These are phyloP conservation scores for Aureobasidium lini DNA, from an alignment of 2,329 filamentous ascomycete species.

Conservation along the genomic window DNA sequence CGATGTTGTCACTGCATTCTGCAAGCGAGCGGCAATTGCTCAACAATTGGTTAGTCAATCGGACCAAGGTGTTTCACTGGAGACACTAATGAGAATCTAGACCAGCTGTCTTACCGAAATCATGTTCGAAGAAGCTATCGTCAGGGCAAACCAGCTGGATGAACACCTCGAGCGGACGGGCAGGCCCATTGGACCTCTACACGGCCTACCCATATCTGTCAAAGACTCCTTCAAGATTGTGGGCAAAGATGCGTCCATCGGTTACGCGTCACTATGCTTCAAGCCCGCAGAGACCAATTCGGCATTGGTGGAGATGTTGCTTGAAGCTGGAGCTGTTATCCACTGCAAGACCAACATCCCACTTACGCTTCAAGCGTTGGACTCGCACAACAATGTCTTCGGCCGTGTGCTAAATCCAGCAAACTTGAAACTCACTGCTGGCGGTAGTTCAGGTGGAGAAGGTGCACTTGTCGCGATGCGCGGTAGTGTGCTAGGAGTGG, in stretches of 20 bases:
- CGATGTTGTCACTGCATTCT: conserved; percentile 36
- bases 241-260: conserved; percentile 33
- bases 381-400: conserved; percentile 47
- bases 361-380: conserved; percentile 44
- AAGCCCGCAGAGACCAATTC: conserved; percentile 33
- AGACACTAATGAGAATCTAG: not conserved
- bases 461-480: conserved; percentile 43
- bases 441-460: conserved; percentile 47
- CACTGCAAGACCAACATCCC: conserved; percentile 50
- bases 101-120: conserved; percentile 42
- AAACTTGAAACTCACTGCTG: conserved; percentile 42
- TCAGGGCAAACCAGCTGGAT: conserved; percentile 35
- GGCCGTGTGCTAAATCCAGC: conserved; percentile 43
- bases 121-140: conserved; percentile 31
- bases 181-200: conserved; percentile 37
- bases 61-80: not conserved
- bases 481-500: conserved; percentile 44
- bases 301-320: conserved; percentile 36
- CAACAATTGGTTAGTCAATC: conserved; percentile 30
- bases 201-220: conserved; percentile 45
- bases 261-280: conserved; percentile 37
- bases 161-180: conserved; percentile 29
- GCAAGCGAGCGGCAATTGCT: conserved; percentile 41
- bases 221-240: conserved; percentile 39
- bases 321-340: conserved; percentile 41